phyloP scores from a whole-genome alignment of 495 filamentous ascomycete genomes.

The Podospora appendiculata region DNA sequence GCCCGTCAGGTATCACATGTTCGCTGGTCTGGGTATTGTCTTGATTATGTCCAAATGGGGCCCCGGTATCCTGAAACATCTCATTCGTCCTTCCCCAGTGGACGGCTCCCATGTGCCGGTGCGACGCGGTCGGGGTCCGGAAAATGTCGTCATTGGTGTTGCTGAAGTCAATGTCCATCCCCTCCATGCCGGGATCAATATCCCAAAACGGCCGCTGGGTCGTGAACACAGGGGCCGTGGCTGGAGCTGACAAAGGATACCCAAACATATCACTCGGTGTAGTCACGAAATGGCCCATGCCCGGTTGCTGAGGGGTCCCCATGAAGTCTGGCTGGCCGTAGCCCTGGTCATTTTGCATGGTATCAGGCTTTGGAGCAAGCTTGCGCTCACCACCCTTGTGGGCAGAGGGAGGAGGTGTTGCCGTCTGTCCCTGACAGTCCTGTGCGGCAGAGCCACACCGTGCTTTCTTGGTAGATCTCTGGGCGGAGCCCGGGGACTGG shows the following conservation, averaged over 20 bases:
- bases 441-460: conserved; percentile 28
- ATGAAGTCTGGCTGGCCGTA: conserved; percentile 36
- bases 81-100: conserved; percentile 44
- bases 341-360: conserved; percentile 47
- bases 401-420: conserved; percentile 43
- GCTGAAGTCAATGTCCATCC: conserved; percentile 51
- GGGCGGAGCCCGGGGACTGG: conserved; percentile 12
- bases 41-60: conserved; percentile 18
- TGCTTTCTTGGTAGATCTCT: conserved; percentile 30
- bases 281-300: conserved; percentile 29
- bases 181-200: conserved; percentile 42
- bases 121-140: conserved; percentile 20
- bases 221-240: conserved; percentile 57
- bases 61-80: conserved; percentile 34
- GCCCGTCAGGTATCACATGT: conserved; percentile 14
- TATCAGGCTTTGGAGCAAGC: conserved; percentile 42
- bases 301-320: conserved; percentile 31
- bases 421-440: conserved; percentile 35
- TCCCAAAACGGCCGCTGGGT: conserved; percentile 73
- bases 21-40: conserved; percentile 14
- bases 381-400: conserved; percentile 42
- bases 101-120: conserved; percentile 33
- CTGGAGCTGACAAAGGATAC: conserved; percentile 62
- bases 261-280: conserved; percentile 47
- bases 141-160: conserved; percentile 26